phyloP scores from a whole-genome alignment of 2,329 filamentous ascomycete genomes.

The Pestalotiopsis sp. region DNA sequence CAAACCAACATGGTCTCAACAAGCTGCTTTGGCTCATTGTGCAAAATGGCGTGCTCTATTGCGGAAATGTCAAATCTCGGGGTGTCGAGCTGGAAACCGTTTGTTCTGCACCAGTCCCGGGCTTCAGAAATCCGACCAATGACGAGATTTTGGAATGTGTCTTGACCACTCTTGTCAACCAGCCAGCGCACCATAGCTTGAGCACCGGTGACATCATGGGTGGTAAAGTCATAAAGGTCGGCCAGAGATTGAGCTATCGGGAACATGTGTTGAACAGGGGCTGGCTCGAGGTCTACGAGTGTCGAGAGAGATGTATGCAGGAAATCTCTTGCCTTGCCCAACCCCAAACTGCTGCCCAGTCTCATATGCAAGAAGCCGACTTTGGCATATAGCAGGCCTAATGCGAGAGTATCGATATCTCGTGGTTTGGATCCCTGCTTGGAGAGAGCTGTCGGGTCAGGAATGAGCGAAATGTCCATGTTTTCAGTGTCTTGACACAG shows the following conservation, averaged over 20 bases:
- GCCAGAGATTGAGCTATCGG: not conserved
- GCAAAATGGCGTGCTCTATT: not conserved
- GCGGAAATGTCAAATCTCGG: not conserved
- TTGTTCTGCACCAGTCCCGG: not conserved
- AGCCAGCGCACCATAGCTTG: constrained; percentile 2
- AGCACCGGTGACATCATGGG: not conserved
- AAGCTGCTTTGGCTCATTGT: not conserved
- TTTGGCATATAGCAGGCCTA: not conserved
- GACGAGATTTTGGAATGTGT: not conserved
- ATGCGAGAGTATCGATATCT: not conserved
- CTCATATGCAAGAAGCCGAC: constrained; percentile 4
- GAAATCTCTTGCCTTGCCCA: not conserved
- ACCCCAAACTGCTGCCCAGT: not conserved
- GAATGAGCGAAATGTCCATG: not conserved
- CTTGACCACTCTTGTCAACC: not conserved
- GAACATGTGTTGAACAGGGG: constrained; percentile 2
- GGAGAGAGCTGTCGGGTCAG: not conserved
- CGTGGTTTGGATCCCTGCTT: not conserved
- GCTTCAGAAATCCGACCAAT: not conserved
- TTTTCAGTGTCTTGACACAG: not conserved
- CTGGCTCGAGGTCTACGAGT: not conserved
- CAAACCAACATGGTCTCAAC: constrained; percentile 1
- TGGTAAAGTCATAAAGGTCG: constrained; percentile 4
- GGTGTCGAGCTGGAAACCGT: not conserved
- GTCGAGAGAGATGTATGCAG: not conserved